phyloP scores from a whole-genome alignment of 768 basidiomycete genomes.

The Sporobolomyces pararoseus region DNA sequence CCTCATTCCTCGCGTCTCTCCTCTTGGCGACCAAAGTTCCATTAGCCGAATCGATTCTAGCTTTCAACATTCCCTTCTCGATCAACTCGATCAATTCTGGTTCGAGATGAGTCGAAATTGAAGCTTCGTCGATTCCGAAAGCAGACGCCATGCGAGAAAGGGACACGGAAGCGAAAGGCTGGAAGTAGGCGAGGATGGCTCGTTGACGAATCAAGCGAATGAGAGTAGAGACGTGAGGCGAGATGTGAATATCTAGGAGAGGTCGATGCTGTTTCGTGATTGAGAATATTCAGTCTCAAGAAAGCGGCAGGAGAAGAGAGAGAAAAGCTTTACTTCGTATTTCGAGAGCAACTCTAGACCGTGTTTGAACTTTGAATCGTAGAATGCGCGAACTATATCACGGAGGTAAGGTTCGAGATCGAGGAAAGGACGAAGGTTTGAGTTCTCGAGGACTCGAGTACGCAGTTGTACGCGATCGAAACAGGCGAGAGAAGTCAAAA shows the following conservation, averaged over 20 bases:
- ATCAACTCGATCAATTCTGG: slow-evolving; percentile 72
- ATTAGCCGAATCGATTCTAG: slow-evolving; percentile 24
- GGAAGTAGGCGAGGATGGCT: slow-evolving; percentile 81
- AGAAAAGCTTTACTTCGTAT: slow-evolving; percentile 58
- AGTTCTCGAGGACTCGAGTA: slow-evolving; percentile 60
- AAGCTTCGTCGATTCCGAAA: slow-evolving; percentile 65
- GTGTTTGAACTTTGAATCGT: slow-evolving; percentile 77
- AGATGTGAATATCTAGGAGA: slow-evolving; percentile 67
- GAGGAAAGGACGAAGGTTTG: slow-evolving; percentile 65
- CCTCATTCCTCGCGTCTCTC: slow-evolving; percentile 58
- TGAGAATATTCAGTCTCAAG: not conserved
- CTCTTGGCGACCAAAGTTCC: slow-evolving; percentile 21
- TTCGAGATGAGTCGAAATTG: slow-evolving; percentile 60
- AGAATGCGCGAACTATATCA: slow-evolving; percentile 79
- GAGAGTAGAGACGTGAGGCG: slow-evolving; percentile 63
- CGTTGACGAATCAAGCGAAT: slow-evolving; percentile 68
- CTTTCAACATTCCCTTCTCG: slow-evolving; percentile 64
- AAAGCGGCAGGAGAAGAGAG: not conserved
- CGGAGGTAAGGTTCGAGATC: slow-evolving; percentile 83
- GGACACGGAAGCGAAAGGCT: slow-evolving; percentile 79
- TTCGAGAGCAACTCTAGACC: slow-evolving; percentile 70
- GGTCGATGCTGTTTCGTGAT: slow-evolving; percentile 29
- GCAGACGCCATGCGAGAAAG: slow-evolving; percentile 78
- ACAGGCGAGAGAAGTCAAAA: slow-evolving; percentile 75
- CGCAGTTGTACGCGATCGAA: slow-evolving; percentile 69